Base-by-base conservation (phyloP, 257 asterid genomes). In the Nemophila menziesii region DNA sequence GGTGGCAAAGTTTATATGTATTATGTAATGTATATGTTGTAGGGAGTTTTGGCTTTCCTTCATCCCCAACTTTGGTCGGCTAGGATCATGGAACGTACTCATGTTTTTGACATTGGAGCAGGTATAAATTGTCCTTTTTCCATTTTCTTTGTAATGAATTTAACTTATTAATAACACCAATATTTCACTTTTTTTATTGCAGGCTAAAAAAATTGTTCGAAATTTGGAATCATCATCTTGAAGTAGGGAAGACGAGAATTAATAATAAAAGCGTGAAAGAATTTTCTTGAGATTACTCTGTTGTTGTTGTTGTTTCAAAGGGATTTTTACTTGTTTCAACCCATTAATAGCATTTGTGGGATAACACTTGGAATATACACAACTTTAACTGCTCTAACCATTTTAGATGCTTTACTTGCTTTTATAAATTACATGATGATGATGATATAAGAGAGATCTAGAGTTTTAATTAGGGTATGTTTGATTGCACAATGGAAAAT, bases 31-130 rank as follows among this genome's bases (percentile, higher is more conserved):
- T 15, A 40, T 63, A 56, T 46, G 41, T 60, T 58, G 57, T 81
- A 87, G 97, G 97, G 97, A 26, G 93, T 92, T 26, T 54, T 87
- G 46, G 97, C 97, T 51, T 87, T 87, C 77, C 41, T 87, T 87
- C 49, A 78, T 87, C 54, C 97, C 97, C 59, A 87, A 87, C 64
- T 83, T 87, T 50, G 95, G 95, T 24, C 75, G 95, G 29, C 82
- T 87, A 43, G 97, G 97, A 49, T 83, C 95, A 1, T 83, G 97
- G 97, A 87, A 87, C 18, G 95, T 83, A 51, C 67, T 83, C 26
- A 83, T 87, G 97, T 87, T 87, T 71, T 71, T 87, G 62, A 87
- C 97, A 1, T 41, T 87, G 65, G 97, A 87, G 66, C 97, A 87
- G 93, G 97, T 87, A 68, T 26, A 34, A 33, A 8, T 9, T 29